phyloP scores from a whole-genome alignment of 2,329 filamentous ascomycete species.

The Stromatinia cepivora region DNA sequence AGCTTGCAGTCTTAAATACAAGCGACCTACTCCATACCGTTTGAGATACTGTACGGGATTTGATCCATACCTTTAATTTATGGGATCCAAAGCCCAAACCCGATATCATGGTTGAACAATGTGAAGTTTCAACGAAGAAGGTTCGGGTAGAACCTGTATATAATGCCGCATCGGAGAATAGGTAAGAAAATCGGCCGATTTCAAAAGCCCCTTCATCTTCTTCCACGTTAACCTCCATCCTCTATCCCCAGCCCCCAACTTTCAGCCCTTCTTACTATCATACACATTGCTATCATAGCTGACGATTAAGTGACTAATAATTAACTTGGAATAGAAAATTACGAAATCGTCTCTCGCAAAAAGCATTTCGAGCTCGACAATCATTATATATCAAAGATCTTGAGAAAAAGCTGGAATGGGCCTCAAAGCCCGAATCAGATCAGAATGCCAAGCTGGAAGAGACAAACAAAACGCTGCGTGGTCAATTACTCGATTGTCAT shows the following conservation, averaged over 20 bases:
- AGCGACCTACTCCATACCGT: not conserved
- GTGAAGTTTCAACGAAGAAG: not conserved
- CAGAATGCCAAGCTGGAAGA: constrained; percentile 21
- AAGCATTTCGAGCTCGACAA: constrained; percentile 21
- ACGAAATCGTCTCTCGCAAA: constrained; percentile 22
- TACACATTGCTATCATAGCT: not conserved
- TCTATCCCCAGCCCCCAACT: not conserved
- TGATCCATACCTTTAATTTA: not conserved
- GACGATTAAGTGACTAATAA: not conserved
- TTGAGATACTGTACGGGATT: not conserved
- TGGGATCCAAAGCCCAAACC: not conserved
- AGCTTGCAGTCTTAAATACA: not conserved
- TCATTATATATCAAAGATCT: constrained; percentile 21
- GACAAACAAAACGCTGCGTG: constrained; percentile 10
- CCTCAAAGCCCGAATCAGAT: constrained; percentile 20
- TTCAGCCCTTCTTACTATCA: not conserved
- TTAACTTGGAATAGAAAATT: constrained; percentile 5
- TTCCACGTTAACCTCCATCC: not conserved
- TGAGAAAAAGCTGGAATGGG: constrained; percentile 21
- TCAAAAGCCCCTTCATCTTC: not conserved
- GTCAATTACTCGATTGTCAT: constrained; percentile 20
- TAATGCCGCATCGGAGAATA: constrained; percentile 22
- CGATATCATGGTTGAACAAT: constrained; percentile 20
- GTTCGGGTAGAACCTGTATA: not conserved
- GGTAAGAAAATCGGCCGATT: constrained; percentile 8